Evolutionary conservation across 306 rosid genomes (phyloP), one percentile per base, ranked within the genome.

Genomic region (Cicer judaicum): DNA sequence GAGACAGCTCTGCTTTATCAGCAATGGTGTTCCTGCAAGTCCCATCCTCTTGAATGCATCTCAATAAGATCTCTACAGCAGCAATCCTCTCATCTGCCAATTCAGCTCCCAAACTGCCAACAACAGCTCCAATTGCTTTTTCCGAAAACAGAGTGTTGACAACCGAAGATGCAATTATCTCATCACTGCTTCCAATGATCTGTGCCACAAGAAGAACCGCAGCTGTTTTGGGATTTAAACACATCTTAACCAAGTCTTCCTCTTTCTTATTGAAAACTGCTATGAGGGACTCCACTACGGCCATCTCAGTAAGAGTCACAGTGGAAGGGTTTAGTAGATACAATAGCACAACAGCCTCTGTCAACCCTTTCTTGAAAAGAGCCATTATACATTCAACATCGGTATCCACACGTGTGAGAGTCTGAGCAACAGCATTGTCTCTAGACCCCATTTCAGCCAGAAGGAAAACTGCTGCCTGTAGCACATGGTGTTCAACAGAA

Each of bases 11-110:
- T 68, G 91, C 91, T 66, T 85, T 87, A 61, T 91, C 96, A 39
- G 93, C 90, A 80, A 91, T 91, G 49, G 47, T 52, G 67, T 82
- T 87, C 82, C 98, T 85, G 80, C 96, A 91, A 43, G 80, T 82
- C 34, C 96, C 97, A 71, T 94, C 94, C 77, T 86, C 88, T 55
- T 86, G 84, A 80, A 90, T 93, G 86, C 96, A 94, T 80, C 85
- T 85, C 54, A 87, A 64, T 61, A 91, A 88, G 79, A 91, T 90
- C 76, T 84, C 86, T 50, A 91, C 87, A 11, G 97, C 94, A 15
- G 97, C 89, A 83, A 84, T 79, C 75, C 89, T 82, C 86, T 91
- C 98, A 78, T 86, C 93, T 16, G 70, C 73, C 74, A 56, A 73
- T 44, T 83, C 93, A 46, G 92, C 90, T 84, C 85, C 86, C 78